These are phyloP conservation scores for Blastocrithidia nonstop DNA, from an alignment of 208 protist species.

Conservation along the genomic window DNA sequence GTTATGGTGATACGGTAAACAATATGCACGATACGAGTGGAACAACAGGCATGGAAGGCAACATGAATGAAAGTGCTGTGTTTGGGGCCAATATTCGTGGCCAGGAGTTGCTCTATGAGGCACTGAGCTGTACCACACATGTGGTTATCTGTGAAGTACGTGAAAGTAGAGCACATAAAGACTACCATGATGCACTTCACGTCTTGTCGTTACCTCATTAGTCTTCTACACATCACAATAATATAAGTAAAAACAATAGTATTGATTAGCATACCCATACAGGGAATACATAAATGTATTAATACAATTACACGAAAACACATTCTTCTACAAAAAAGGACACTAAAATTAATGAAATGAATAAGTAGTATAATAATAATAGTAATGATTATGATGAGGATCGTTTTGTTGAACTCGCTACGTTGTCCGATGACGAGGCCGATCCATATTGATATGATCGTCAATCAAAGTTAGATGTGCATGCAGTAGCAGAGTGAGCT, in stretches of 20 bases:
- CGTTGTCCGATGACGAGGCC: constrained; percentile 7
- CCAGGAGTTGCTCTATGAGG: constrained; percentile 21
- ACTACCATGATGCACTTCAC: constrained; percentile 35
- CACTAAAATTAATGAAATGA: background rate
- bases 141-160: constrained; percentile 40
- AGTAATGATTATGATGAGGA: background rate
- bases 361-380: constrained; percentile 6
- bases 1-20: too few relatives aligned
- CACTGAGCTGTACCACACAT: constrained; percentile 27
- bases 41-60: too few relatives aligned
- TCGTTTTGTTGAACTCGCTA: constrained; percentile 1
- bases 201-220: constrained; percentile 2
- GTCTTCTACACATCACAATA: too few relatives aligned
- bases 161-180: constrained; percentile 34
- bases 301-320: too few relatives aligned
- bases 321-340: background rate
- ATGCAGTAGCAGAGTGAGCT: constrained; percentile 25
- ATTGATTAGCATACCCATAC: too few relatives aligned
- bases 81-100: constrained; percentile 6
- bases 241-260: too few relatives aligned
- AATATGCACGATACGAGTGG: too few relatives aligned
- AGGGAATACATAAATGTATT: too few relatives aligned
- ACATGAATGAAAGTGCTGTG: too few relatives aligned
- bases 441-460: constrained; percentile 15
- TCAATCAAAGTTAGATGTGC: constrained; percentile 23